Percentiles rank a stretch among this genome's conserved stretches.
phyloP scores from a whole-genome alignment of 148 eudicot species.

The Polygonum aviculare region DNA sequence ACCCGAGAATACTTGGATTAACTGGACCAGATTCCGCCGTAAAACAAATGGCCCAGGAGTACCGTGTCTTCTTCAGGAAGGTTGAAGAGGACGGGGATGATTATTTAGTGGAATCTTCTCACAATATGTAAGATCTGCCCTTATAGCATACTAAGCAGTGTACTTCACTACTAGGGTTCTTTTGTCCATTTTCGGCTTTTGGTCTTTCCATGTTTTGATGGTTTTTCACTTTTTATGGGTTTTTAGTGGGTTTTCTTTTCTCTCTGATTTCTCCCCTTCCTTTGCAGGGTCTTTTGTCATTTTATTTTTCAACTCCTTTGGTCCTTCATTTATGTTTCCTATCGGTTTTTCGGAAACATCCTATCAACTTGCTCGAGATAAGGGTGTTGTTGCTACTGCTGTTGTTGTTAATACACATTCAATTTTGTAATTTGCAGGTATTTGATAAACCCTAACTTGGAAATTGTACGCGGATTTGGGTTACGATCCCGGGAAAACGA shows the following conservation, averaged over 20 bases:
- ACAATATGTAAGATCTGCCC: conserved; percentile 45
- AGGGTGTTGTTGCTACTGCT: not conserved
- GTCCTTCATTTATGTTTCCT: too few species aligned
- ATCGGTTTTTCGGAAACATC: too few species aligned
- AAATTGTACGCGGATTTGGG: conserved; percentile 60
- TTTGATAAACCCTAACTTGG: conserved; percentile 69
- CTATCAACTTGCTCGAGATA: too few species aligned
- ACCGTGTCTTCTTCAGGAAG: conserved; percentile 73
- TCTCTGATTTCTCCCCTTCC: too few species aligned
- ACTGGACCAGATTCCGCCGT: conserved; percentile 71
- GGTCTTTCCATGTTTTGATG: not conserved
- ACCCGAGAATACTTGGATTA: conserved; percentile 77
- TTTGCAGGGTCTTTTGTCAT: too few species aligned
- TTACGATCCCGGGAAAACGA: conserved; percentile 56
- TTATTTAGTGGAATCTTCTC: conserved; percentile 81
- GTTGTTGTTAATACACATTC: not conserved
- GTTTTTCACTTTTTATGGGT: too few species aligned
- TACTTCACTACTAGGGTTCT: not conserved
- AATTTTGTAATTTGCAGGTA: conserved; percentile 40
- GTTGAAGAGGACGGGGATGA: conserved; percentile 84
- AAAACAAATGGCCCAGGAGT: conserved; percentile 77
- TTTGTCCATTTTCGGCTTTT: not conserved
- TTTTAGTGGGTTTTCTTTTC: too few species aligned
- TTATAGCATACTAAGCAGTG: not conserved
- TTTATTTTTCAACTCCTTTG: too few species aligned